phyloP scores from a whole-genome alignment of 179 eudicot genomes.

The Beta corolliflora region DNA sequence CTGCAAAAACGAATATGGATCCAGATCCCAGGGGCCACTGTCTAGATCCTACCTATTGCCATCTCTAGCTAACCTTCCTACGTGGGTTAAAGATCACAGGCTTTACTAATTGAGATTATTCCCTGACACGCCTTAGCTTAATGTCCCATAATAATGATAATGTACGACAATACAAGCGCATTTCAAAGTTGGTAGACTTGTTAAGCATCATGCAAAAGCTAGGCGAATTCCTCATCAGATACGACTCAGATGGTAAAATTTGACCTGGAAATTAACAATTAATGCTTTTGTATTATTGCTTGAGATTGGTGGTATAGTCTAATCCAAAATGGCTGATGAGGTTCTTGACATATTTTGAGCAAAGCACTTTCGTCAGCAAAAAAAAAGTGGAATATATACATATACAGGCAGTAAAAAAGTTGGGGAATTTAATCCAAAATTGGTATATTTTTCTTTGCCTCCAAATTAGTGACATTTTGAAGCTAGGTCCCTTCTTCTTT shows the following conservation, averaged over 20 bases:
- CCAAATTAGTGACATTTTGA: constrained; percentile 1
- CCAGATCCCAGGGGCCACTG: no score
- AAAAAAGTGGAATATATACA: no score
- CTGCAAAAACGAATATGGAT: no score
- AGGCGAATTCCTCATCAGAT: neutral
- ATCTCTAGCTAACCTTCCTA: no score
- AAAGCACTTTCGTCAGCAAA: constrained; percentile 22
- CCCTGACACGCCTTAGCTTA: neutral
- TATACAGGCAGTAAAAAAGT: neutral
- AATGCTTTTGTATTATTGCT: neutral
- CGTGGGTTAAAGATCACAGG: no score
- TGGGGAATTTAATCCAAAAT: neutral
- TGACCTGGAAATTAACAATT: neutral
- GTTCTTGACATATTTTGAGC: constrained; percentile 10
- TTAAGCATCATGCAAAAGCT: neutral
- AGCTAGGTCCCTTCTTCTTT: neutral
- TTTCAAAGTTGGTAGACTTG: neutral
- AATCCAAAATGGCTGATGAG: neutral
- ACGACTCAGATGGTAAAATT: neutral
- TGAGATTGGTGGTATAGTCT: neutral
- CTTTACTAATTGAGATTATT: neutral
- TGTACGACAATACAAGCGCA: neutral
- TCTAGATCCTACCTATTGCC: no score
- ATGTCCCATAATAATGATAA: constrained; percentile 10
- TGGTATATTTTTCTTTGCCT: neutral